These are phyloP conservation scores for Scleroderma bovista DNA, from an alignment of 768 basidiomycete species.

Conservation along the genomic window DNA sequence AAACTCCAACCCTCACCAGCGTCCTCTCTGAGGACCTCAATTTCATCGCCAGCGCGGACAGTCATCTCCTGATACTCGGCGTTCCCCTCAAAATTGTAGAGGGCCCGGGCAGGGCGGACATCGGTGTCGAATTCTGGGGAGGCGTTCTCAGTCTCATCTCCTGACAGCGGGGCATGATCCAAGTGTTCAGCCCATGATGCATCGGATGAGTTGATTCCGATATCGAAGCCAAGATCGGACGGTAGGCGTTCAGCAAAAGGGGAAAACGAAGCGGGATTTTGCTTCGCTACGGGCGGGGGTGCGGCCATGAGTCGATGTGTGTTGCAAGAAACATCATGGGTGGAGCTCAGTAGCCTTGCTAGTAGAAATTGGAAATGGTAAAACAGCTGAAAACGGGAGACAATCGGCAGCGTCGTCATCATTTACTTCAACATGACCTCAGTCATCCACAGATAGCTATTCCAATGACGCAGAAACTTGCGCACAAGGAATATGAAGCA, in stretches of 20 bases:
- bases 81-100: conserved; percentile 74
- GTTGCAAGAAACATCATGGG: too few relatives aligned
- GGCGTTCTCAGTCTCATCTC: conserved; percentile 42
- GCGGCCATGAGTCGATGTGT: conserved; percentile 29
- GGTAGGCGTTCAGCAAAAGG: conserved; percentile 25
- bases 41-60: conserved; percentile 62
- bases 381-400: too few relatives aligned
- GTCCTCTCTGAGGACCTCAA: conserved; percentile 68
- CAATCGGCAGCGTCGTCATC: too few relatives aligned
- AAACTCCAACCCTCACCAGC: conserved; percentile 80
- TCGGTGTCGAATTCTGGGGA: conserved; percentile 29
- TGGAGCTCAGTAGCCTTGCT: too few relatives aligned
- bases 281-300: conserved; percentile 29
- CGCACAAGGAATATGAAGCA: too few relatives aligned
- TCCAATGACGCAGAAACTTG: too few relatives aligned
- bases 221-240: conserved; percentile 51
- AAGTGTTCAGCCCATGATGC: conserved; percentile 74
- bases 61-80: conserved; percentile 66
- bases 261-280: conserved; percentile 19
- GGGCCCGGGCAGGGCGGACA: conserved; percentile 54
- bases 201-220: conserved; percentile 69
- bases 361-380: background rate
- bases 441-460: too few relatives aligned
- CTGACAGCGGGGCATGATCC: conserved; percentile 43
- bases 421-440: too few relatives aligned